Base-by-base conservation (phyloP, 1,284 basidiomycete genomes). In the Prillingera fragicola region DNA sequence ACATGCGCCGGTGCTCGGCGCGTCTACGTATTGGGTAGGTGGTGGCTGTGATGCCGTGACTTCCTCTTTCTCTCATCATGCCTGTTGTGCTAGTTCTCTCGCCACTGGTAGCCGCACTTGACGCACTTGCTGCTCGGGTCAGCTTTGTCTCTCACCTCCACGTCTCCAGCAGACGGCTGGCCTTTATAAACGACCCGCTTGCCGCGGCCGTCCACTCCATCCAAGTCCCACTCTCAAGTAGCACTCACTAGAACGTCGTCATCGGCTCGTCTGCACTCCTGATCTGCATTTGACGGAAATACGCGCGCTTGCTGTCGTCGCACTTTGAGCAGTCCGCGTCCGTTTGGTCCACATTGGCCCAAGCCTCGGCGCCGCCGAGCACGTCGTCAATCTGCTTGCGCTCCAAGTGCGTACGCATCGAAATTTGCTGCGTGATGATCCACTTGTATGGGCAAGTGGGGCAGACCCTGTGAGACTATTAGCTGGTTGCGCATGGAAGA, bases 231-330 rank as follows among this genome's bases (percentile, higher is more conserved):
- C 8, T 22, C 5, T 25, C 14, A 4, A 26, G 4, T 18, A 32
- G 22, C 24, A 57, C 68, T 56, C 48, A 80, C 87, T 73, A 77
- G 87, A 91, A 95, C 1, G 87, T 95, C 8, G 91, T 95, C 86
- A 91, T 92, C 6, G 91, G 91, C 65, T 95, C 91, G 68, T 95
- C 91, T 0, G 94, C 94, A 59, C 88, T 92, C 26, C 94, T 76
- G 56, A 97, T 98, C 70, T 98, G 94, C 15, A 97, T 74, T 73
- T 96, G 91, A 70, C 92, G 89, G 71, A 87, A 98, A 72, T 94
- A 97, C 7, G 94, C 90, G 21, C 46, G 46, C 14, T 83, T 76
- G 29, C 80, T 79, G 61, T 86, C 78, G 62, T 95, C 91, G 71
- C 94, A 98, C 64, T 91, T 92, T 13, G 85, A 84, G 69, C 92